Percentiles rank a stretch among this genome's conserved stretches.
phyloP scores from a whole-genome alignment of 1,139 yeast species.

The Pichia sp. region DNA sequence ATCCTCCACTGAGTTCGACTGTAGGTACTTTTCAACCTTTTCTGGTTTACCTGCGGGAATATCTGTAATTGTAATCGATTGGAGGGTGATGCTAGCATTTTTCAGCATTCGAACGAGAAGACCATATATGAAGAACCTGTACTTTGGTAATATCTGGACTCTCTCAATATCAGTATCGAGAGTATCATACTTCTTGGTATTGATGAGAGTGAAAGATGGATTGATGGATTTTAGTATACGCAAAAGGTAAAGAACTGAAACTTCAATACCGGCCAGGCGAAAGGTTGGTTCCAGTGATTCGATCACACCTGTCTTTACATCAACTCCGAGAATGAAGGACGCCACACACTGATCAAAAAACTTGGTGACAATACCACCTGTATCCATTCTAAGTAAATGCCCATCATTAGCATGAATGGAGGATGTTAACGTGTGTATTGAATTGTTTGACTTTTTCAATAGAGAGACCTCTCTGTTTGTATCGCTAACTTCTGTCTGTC shows the following conservation, averaged over 20 bases:
- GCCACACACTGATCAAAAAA: slow-evolving; percentile 10
- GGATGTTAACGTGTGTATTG: slow-evolving; percentile 5
- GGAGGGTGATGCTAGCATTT: slow-evolving; percentile 13
- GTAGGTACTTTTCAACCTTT: slow-evolving; percentile 6
- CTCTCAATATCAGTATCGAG: neutral
- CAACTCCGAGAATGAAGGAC: slow-evolving; percentile 13
- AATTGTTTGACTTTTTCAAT: neutral
- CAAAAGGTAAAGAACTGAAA: slow-evolving; percentile 21
- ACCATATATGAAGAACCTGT: slow-evolving; percentile 6
- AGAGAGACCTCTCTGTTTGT: slow-evolving; percentile 3
- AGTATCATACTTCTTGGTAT: neutral
- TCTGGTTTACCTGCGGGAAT: slow-evolving; percentile 13
- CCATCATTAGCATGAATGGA: slow-evolving; percentile 10
- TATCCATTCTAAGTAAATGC: slow-evolving; percentile 2
- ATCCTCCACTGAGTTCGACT: slow-evolving; percentile 2
- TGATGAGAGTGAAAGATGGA: neutral
- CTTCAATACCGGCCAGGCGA: slow-evolving; percentile 10
- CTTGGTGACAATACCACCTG: slow-evolving; percentile 7
- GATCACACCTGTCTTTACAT: slow-evolving; percentile 20
- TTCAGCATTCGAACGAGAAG: slow-evolving; percentile 14
- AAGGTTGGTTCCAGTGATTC: slow-evolving; percentile 6
- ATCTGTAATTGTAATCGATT: slow-evolving; percentile 16
- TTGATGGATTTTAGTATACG: slow-evolving; percentile 5
- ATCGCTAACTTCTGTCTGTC: slow-evolving; percentile 9
- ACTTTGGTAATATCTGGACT: neutral